Conservation (phyloP, 2,329 filamentous ascomycete species). For the Tolypocladium inflatum region DNA sequence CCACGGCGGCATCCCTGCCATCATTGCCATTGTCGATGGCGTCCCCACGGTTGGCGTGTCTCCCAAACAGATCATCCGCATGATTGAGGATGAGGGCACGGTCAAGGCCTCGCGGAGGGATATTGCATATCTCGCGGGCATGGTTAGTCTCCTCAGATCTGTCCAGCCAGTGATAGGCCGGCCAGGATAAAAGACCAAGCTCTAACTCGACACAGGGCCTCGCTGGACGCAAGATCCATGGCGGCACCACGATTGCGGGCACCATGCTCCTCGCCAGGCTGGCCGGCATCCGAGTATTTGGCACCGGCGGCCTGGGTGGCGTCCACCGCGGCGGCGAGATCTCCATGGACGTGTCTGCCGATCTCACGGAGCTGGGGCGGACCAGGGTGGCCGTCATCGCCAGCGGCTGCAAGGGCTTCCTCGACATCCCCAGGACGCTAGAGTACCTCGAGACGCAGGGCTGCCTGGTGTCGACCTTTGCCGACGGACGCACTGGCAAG, state of each 20-base stretch:
- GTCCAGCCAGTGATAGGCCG: not conserved
- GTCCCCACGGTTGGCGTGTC: conserved; percentile 71
- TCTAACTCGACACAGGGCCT: conserved; percentile 39
- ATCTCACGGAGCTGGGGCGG: conserved; percentile 85
- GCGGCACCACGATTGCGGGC: conserved; percentile 86
- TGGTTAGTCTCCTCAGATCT: conserved; percentile 42
- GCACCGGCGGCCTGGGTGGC: conserved; percentile 87
- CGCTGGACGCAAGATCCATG: conserved; percentile 61
- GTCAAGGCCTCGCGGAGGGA: conserved; percentile 83
- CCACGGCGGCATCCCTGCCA: conserved; percentile 79
- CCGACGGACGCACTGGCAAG: conserved; percentile 61
- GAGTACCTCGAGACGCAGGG: conserved; percentile 67
- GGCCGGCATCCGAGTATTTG: conserved; percentile 86
- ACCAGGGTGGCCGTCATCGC: conserved; percentile 83
- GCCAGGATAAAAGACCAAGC: not conserved
- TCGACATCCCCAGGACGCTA: conserved; percentile 83
- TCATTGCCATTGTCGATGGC: conserved; percentile 80
- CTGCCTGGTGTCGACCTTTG: conserved; percentile 80
- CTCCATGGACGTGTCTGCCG: conserved; percentile 89
- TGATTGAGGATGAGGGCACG: conserved; percentile 60
- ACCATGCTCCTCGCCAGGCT: conserved; percentile 85
- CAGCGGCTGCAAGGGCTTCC: conserved; percentile 90
- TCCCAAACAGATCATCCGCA: conserved; percentile 60
- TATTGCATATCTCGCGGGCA: conserved; percentile 69
- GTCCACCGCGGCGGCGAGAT: conserved; percentile 83